These are phyloP conservation scores for Oidium heveae DNA, from an alignment of 2,329 filamentous ascomycete species.

Conservation along the genomic window DNA sequence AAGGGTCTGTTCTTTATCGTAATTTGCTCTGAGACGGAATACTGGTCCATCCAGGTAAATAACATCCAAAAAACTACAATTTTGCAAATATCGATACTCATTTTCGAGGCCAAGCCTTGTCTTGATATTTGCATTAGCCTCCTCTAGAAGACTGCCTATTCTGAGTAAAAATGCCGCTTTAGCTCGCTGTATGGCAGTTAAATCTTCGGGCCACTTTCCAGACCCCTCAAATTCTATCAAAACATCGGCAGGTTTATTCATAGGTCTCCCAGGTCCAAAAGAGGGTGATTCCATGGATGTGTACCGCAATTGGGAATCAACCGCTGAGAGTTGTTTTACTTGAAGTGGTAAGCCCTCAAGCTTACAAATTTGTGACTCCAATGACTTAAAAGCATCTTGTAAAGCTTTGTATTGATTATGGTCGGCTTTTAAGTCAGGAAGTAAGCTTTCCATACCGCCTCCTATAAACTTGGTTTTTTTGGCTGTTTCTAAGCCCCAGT, in stretches of 20 bases:
- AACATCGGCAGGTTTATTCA: conserved; percentile 41
- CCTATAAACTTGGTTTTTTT: conserved; percentile 16
- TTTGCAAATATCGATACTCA: conserved; percentile 37
- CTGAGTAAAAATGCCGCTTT: conserved; percentile 70
- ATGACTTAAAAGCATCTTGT: conserved; percentile 40
- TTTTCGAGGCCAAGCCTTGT: conserved; percentile 66
- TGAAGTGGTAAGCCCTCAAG: conserved; percentile 73
- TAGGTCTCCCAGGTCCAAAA: conserved; percentile 16
- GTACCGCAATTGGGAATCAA: conserved; percentile 49
- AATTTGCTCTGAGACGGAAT: conserved; percentile 71
- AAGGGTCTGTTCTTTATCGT: conserved; percentile 63
- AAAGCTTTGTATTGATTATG: conserved; percentile 37
- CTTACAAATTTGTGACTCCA: conserved; percentile 53
- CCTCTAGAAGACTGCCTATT: conserved; percentile 37
- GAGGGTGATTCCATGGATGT: conserved; percentile 33
- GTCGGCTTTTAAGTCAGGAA: conserved; percentile 15
- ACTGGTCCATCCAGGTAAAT: conserved; percentile 42
- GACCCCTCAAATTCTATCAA: conserved; percentile 85
- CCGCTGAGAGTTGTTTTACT: conserved; percentile 52
- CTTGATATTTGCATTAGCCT: conserved; percentile 31
- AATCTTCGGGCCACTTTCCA: conserved; percentile 75
- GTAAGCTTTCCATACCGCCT: conserved; percentile 19
- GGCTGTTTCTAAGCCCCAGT: conserved; percentile 32
- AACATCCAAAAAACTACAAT: conserved; percentile 64
- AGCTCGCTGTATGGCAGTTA: conserved; percentile 73